Percentiles rank a stretch among this genome's conserved stretches.
Conservation (phyloP, 2,329 filamentous ascomycete species). For the Didymella glomerata region DNA sequence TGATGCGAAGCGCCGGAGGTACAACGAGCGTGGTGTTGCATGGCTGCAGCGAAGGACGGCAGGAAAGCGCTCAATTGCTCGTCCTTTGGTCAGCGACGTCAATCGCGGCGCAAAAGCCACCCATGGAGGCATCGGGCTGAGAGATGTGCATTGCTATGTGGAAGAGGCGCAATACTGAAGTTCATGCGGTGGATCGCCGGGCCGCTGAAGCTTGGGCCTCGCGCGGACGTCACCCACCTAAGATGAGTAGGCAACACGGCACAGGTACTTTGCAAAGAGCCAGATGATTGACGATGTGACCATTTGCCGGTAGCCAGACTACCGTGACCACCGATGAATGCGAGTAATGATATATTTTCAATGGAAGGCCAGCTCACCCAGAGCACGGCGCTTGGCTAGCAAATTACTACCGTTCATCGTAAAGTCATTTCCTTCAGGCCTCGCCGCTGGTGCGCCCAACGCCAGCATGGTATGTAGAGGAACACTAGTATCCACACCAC, state of each 20-base stretch:
- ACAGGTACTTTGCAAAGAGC: not conserved
- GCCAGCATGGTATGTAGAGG: slow-evolving; percentile 17
- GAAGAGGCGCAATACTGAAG: slow-evolving; percentile 28
- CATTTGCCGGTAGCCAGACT: not conserved
- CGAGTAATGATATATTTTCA: slow-evolving; percentile 32
- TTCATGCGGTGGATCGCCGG: slow-evolving; percentile 40
- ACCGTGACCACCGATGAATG: slow-evolving; percentile 1
- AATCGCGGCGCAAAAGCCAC: slow-evolving; percentile 48
- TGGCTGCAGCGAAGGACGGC: slow-evolving; percentile 37
- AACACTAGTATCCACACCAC: slow-evolving; percentile 17
- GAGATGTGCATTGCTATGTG: slow-evolving; percentile 37
- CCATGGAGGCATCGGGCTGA: slow-evolving; percentile 55
- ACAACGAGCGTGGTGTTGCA: slow-evolving; percentile 30
- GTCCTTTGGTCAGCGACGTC: slow-evolving; percentile 35
- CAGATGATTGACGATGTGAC: not conserved
- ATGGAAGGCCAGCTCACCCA: slow-evolving; percentile 35
- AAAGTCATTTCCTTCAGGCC: slow-evolving; percentile 41
- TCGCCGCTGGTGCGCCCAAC: slow-evolving; percentile 24
- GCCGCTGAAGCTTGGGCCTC: slow-evolving; percentile 24
- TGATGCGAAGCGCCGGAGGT: slow-evolving; percentile 47
- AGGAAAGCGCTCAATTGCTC: slow-evolving; percentile 39
- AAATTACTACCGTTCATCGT: slow-evolving; percentile 44
- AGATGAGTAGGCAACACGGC: not conserved
- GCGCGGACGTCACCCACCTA: slow-evolving; percentile 7
- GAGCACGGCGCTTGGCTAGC: slow-evolving; percentile 33